phyloP scores from a whole-genome alignment of 225 moss, liverwort and hornwort species.

The Polytrichum formosum region DNA sequence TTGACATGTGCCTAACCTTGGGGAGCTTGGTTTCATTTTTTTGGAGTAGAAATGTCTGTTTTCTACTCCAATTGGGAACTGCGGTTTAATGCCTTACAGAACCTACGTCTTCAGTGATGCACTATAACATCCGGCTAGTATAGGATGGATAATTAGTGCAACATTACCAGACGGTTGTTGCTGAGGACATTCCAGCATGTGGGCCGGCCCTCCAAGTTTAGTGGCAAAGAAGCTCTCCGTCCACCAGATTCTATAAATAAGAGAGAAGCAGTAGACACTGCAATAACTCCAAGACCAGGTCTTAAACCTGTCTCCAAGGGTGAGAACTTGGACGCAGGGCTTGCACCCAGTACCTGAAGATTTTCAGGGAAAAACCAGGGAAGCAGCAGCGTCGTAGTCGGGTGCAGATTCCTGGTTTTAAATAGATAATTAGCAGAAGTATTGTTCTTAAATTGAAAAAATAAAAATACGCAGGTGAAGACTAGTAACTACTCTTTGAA shows the following conservation, averaged over 20 bases:
- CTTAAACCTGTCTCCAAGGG: conserved; percentile 35
- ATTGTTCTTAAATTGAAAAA: not conserved
- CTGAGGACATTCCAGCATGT: conserved; percentile 43
- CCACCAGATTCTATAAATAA: conserved; percentile 55
- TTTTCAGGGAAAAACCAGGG: conserved; percentile 44
- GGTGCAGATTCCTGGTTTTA: conserved; percentile 47
- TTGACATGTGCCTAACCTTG: too few relatives aligned
- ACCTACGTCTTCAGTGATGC: too few relatives aligned
- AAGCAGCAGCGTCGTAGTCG: conserved; percentile 49
- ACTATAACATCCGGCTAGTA: too few relatives aligned
- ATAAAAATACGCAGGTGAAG: too few relatives aligned
- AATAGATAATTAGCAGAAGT: not conserved
- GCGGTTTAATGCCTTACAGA: too few relatives aligned
- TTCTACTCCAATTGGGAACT: too few relatives aligned
- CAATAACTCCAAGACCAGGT: conserved; percentile 43
- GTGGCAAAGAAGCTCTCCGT: conserved; percentile 38
- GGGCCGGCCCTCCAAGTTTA: conserved; percentile 44
- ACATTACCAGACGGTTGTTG: conserved; percentile 38
- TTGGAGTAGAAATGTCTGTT: too few relatives aligned
- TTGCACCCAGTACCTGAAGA: not conserved
- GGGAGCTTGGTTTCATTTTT: too few relatives aligned
- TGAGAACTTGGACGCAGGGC: not conserved
- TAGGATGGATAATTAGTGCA: too few relatives aligned
- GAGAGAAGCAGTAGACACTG: conserved; percentile 37
- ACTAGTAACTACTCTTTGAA: too few relatives aligned